Percentiles rank a stretch among this genome's conserved stretches.
Conservation (phyloP, 768 basidiomycete genomes). For the Kwoniella bestiolae region DNA sequence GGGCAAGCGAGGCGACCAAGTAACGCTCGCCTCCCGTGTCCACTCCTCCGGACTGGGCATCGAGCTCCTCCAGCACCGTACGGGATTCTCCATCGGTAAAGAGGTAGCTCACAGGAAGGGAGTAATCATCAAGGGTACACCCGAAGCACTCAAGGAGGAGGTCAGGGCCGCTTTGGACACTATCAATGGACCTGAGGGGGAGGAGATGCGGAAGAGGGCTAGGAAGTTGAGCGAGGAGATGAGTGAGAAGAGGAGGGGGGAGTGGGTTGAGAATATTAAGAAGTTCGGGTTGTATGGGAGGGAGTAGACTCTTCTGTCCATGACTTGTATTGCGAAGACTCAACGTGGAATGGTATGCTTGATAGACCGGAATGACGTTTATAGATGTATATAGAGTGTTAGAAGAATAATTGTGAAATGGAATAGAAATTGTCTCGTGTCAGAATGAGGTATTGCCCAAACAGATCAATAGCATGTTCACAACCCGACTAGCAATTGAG, state of each 20-base stretch:
- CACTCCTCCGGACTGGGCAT: constrained; percentile 17
- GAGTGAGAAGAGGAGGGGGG: constrained; percentile 18
- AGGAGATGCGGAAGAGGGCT: constrained; percentile 66
- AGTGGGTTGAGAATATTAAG: constrained; percentile 16
- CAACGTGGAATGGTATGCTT: too few relatives aligned
- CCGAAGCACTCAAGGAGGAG: constrained; percentile 14
- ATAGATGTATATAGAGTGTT: too few relatives aligned
- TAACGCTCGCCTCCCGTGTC: constrained; percentile 7
- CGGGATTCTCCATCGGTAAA: constrained; percentile 14
- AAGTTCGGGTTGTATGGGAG: constrained; percentile 16
- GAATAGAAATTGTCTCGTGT: too few relatives aligned
- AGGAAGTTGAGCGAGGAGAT: constrained; percentile 68
- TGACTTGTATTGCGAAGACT: too few relatives aligned
- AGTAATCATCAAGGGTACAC: constrained; percentile 10
- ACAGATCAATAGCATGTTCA: too few relatives aligned
- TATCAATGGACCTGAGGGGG: constrained; percentile 56
- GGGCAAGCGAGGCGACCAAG: constrained; percentile 22
- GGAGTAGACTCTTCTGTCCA: not conserved
- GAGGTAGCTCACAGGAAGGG: constrained; percentile 10
- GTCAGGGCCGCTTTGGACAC: constrained; percentile 6
- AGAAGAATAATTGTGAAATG: too few relatives aligned
- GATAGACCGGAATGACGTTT: too few relatives aligned
- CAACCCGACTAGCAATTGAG: too few relatives aligned
- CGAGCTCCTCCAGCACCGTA: constrained; percentile 27
- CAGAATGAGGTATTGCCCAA: too few relatives aligned